Evolutionary conservation across 192 early-diverging fungal genomes (phyloP), one percentile per base, ranked within the genome.

Genomic region (Podila verticillata): DNA sequence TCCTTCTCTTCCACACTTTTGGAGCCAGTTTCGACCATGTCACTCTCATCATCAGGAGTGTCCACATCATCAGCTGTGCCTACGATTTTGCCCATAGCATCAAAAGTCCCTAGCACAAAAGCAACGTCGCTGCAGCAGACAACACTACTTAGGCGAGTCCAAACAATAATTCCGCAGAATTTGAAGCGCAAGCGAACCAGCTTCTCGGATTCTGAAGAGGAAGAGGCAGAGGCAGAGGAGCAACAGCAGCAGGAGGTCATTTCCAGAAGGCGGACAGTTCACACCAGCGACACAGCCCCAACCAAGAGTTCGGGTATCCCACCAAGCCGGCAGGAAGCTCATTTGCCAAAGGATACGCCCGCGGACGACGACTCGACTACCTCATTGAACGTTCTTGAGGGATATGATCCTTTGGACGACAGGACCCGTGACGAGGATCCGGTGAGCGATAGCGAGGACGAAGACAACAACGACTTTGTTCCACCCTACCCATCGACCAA

Each of bases 351-450:
- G 39, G 51, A 54, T 54, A 26, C 24, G 5, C 22, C 6, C 10
- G 51, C 8, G 51, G 22, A 54, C 10, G 51, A 26, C 22, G 51
- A 54, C 51, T 54, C 51, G 22, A 54, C 51, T 22, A 6, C 17
- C 9, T n/a, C 51, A 12, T 31, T 68, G 24, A 60, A 80, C 36
- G 61, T 80, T 5, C 22, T 80, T 61, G 77, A 80, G 34, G 70
- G 66, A 2, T 80, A 80, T 31, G 77, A 80, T 20, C 77, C 77
- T 15, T 30, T 80, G n/a, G 70, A 80, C 36, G 77, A 80, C 57
- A 62, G 56, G 60, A 39, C 48, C 4, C 77, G 39, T 2, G 65
- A 70, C 15, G 28, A 65, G 19, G 69, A 51, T 48, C 9, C 36
- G 12, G 4, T 70, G 13, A 80, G 77, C 44, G 70, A 80, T 19